Evolutionary conservation across 2,329 filamentous ascomycete species (phyloP).

Genomic region (Penicillium sp.): DNA sequence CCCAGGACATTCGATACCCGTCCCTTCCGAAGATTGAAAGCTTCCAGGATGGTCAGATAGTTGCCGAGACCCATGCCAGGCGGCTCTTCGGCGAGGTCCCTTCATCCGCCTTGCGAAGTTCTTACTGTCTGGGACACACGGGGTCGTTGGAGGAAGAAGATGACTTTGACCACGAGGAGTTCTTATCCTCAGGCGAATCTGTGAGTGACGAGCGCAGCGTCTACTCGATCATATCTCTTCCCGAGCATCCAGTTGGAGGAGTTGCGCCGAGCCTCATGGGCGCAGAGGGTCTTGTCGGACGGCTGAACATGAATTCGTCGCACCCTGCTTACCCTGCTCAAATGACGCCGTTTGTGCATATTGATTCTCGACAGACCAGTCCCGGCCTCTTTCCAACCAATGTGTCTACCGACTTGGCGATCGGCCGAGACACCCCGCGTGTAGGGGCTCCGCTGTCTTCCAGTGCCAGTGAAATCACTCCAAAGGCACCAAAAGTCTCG

Average conservation of each 20-base stretch:
- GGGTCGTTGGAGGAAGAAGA: conserved; percentile 27
- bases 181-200: conserved; percentile 39
- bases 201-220: conserved; percentile 32
- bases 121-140: conserved; percentile 41
- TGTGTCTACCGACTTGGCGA: conserved; percentile 17
- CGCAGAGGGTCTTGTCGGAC: conserved; percentile 43
- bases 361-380: conserved; percentile 30
- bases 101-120: conserved; percentile 49
- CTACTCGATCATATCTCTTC: conserved; percentile 35
- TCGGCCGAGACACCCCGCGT: conserved; percentile 14
- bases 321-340: conserved; percentile 28
- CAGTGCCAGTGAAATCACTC: conserved; percentile 23
- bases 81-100: conserved; percentile 59
- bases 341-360: conserved; percentile 23
- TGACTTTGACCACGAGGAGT: conserved; percentile 35
- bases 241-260: conserved; percentile 29
- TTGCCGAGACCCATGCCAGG: conserved; percentile 25
- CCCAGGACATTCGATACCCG: conserved; percentile 36
- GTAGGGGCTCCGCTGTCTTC: conserved; percentile 9
- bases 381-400: conserved; percentile 11
- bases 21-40: conserved; percentile 38
- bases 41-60: conserved; percentile 24
- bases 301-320: conserved; percentile 44
- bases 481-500: conserved; percentile 28
- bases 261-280: conserved; percentile 45